A percentile compares a stretch with the other conserved stretches of the same genome.
phyloP scores from a whole-genome alignment of 1,139 yeast genomes.

The Lodderomyces margitis region DNA sequence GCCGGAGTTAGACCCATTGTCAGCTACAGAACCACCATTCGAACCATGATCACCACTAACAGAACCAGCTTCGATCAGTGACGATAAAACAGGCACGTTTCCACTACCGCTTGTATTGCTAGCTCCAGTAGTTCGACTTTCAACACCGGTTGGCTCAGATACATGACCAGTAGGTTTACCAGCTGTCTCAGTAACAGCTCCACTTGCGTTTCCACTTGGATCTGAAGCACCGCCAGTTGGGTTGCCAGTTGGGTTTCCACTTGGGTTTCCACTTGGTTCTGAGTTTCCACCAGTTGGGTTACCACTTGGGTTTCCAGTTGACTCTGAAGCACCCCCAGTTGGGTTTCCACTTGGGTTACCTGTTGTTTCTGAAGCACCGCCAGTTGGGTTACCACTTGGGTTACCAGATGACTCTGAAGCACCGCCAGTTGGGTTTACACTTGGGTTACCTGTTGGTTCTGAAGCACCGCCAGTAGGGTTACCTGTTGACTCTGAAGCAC shows the following conservation, averaged over 20 bases:
- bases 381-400: not conserved
- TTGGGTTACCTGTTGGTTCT: not conserved
- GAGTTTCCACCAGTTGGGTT: not conserved
- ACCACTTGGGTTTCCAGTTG: too few species aligned
- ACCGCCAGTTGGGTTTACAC: not conserved
- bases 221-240: not conserved
- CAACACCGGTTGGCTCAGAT: too few species aligned
- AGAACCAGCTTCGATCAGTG: too few species aligned
- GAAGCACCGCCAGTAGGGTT: not conserved
- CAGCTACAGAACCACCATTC: not conserved
- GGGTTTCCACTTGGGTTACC: too few species aligned
- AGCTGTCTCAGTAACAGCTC: not conserved
- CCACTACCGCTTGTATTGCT: too few species aligned
- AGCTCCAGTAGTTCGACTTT: not conserved
- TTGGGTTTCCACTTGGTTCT: not conserved
- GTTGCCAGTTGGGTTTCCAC: too few species aligned
- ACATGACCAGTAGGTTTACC: not conserved
- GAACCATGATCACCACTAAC: not conserved
- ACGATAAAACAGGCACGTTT: too few species aligned
- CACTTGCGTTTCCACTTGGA: not conserved
- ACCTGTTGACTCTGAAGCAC: not conserved
- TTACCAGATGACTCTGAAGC: not conserved
- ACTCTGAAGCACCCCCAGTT: too few species aligned
- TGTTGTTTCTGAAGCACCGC: too few species aligned
- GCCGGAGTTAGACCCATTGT: not conserved